Conservation (phyloP, 345 rosid species). For the Microcos paniculata region DNA sequence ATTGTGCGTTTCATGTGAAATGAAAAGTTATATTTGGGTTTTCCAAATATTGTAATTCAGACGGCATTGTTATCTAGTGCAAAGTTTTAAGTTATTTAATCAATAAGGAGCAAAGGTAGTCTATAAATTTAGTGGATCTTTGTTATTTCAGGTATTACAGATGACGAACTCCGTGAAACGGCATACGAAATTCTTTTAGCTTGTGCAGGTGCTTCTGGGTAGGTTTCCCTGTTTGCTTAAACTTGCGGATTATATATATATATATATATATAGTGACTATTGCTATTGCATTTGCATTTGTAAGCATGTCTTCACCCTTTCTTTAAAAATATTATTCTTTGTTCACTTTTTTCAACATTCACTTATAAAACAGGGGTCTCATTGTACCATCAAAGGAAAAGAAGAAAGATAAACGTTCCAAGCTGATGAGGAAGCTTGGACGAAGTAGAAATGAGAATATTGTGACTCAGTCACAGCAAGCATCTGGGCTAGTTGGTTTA, state of each 20-base stretch:
- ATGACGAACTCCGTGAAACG: conserved; percentile 94
- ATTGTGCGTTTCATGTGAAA: background rate
- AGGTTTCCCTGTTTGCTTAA: conserved; percentile 20
- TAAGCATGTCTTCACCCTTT: conserved; percentile 6
- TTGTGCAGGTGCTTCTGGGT: conserved; percentile 99
- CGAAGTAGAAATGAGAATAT: conserved; percentile 69
- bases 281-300: conserved; percentile 2
- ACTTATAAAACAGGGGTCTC: conserved; percentile 57
- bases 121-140: background rate
- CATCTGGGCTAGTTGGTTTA: conserved; percentile 76
- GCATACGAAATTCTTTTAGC: conserved; percentile 93
- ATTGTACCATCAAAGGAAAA: conserved; percentile 89
- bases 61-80: background rate
- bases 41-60: background rate
- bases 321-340: conserved; percentile 6
- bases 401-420: conserved; percentile 84
- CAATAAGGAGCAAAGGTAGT: background rate
- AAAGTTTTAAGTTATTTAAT: background rate
- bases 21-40: background rate
- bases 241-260: conserved; percentile 10
- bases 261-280: background rate
- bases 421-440: conserved; percentile 90
- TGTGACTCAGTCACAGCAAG: conserved; percentile 55
- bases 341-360: conserved; percentile 17
- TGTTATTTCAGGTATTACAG: conserved; percentile 62